These are phyloP conservation scores for Colletotrichum caudatum DNA, from an alignment of 2,329 filamentous ascomycete genomes.

Conservation along the genomic window DNA sequence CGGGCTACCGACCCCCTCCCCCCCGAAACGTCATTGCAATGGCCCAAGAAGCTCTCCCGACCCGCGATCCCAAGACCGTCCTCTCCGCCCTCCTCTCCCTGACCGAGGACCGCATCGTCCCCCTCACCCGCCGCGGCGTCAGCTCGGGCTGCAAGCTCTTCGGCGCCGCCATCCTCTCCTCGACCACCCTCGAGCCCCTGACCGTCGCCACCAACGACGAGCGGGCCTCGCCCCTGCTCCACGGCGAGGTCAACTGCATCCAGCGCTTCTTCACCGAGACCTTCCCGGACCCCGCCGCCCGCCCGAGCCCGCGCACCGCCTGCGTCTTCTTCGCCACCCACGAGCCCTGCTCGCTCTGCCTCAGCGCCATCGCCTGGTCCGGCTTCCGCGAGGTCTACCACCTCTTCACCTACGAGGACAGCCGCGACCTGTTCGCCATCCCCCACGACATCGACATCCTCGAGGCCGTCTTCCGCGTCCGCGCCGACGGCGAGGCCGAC, in stretches of 20 bases:
- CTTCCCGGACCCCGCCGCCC: conserved; percentile 50
- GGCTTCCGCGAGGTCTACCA: conserved; percentile 69
- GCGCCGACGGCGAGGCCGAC: conserved; percentile 52
- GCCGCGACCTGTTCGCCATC: conserved; percentile 65
- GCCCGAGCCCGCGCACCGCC: conserved; percentile 56
- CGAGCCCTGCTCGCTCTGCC: conserved; percentile 69
- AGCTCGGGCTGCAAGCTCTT: conserved; percentile 67
- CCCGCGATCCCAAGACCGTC: conserved; percentile 45
- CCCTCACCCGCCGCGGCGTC: conserved; percentile 63
- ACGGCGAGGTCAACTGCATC: conserved; percentile 72
- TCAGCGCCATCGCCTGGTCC: conserved; percentile 69
- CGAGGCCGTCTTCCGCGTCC: conserved; percentile 66
- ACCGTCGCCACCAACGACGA: conserved; percentile 69
- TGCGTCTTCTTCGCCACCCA: conserved; percentile 71
- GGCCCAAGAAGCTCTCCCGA: conserved; percentile 31
- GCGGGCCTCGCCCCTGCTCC: conserved; percentile 64
- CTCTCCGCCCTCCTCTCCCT: conserved; percentile 56
- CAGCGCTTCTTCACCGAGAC: conserved; percentile 64
- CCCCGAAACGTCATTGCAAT: conserved; percentile 29
- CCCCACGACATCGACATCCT: conserved; percentile 70
- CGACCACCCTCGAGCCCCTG: conserved; percentile 54
- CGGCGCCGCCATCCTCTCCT: conserved; percentile 65
- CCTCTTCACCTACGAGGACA: conserved; percentile 70
- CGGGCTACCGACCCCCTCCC: no score
- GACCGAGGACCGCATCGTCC: conserved; percentile 62